Percentiles rank a stretch among this genome's conserved stretches.
Evolutionary conservation across 805 yeast species (phyloP).

Genomic region (Wickerhamiella spandovensis): DNA sequence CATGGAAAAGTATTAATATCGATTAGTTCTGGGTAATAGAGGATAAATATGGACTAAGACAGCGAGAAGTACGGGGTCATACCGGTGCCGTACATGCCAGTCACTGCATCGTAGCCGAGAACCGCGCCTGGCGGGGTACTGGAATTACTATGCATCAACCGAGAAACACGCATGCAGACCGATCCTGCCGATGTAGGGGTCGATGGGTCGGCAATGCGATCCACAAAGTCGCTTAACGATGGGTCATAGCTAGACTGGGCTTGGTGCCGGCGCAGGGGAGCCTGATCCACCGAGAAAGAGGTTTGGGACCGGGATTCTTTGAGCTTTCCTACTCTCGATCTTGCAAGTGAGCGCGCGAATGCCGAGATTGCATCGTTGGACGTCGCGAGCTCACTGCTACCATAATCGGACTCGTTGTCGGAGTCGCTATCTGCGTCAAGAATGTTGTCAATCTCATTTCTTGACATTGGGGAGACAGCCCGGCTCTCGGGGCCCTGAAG

Average conservation of each 20-base stretch:
- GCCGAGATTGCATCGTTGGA: conserved; percentile 15
- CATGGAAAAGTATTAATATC: not conserved
- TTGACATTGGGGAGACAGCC: not conserved
- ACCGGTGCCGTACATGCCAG: conserved; percentile 15
- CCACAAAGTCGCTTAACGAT: not conserved
- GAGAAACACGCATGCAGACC: conserved; percentile 1
- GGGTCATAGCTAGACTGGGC: not conserved
- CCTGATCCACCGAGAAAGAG: not conserved
- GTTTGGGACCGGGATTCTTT: not conserved
- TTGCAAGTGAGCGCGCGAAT: conserved; percentile 16
- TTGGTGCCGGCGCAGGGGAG: not conserved
- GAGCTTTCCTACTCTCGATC: conserved; percentile 7
- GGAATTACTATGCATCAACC: not conserved
- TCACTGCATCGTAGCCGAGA: conserved; percentile 8
- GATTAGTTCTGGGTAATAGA: not conserved
- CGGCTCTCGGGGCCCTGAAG: not conserved
- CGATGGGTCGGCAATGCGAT: not conserved
- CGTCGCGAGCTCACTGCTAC: not conserved
- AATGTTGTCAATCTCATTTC: not conserved
- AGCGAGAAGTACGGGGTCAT: conserved; percentile 19
- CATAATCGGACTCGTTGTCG: conserved; percentile 6
- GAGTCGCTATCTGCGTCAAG: conserved; percentile 4
- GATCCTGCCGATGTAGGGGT: conserved; percentile 2
- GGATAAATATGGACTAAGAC: not conserved
- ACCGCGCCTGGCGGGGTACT: conserved; percentile 19